Evolutionary conservation across 805 yeast species (phyloP), one percentile per base, ranked within the genome.

Genomic region (Metschnikowia henanensis): DNA sequence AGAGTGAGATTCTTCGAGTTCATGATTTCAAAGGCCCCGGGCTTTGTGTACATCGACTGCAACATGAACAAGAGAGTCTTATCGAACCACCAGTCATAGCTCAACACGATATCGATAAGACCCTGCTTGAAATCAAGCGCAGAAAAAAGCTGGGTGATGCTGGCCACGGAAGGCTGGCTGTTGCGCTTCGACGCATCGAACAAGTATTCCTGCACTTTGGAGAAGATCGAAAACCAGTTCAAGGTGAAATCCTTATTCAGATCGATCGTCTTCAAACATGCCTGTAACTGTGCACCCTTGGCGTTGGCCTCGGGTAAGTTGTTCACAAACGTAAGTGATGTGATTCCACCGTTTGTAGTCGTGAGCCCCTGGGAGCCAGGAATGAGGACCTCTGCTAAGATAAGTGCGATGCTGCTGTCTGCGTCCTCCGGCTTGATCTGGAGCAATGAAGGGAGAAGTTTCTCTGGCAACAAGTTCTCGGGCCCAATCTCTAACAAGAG

Each of bases 231-330:
- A 42, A 57, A 59, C 76, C 76, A 72, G 45, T 68, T 66, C 7
- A 70, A 52, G 29, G 48, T 53, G 39, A 56, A 52, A 16, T 50
- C 43, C n/a, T 53, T 48, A 20, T 57, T 56, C 22, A 53, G 49
- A 21, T 68, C 57, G 64, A 62, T 49, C 58, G 74, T 45, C 60
- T 68, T 43, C 70, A 69, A 43, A 68, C 68, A 46, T 1, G 72
- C 74, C 30, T 77, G 77, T 49, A 84, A 64, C 50, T 76, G 80
- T 1, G 79, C 69, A 28, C 91, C 94, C 53, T 77, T 76, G 2
- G 84, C 83, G 23, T 81, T 76, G 3, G 91, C 84, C 55, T 81
- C 89, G 0, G 80, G 80, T 12, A 81, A 63, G 36, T 63, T 69
- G 13, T 65, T 64, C n/a, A 62, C 49, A 31, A 83, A 77, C 0